phyloP scores from a whole-genome alignment of 257 asterid genomes.

The Penstemon barbatus region DNA sequence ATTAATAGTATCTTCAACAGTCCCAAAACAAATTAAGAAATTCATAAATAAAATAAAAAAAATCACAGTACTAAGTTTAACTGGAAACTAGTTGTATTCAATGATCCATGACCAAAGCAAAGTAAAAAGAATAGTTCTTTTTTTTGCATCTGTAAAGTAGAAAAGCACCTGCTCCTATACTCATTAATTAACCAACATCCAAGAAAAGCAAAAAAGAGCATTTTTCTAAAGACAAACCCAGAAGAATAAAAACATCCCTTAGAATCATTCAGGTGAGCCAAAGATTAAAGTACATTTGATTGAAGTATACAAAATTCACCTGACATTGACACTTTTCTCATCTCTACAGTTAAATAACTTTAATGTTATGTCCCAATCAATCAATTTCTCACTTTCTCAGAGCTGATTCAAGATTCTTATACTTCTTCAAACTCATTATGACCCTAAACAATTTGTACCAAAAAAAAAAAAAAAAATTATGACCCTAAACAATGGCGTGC shows the following conservation, averaged over 20 bases:
- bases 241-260: conserved; percentile 43
- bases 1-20: too few relatives aligned
- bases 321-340: conserved; percentile 38
- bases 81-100: conserved; percentile 10
- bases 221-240: conserved; percentile 12
- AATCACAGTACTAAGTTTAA: background rate
- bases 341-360: conserved; percentile 30
- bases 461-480: too few relatives aligned
- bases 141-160: conserved; percentile 28
- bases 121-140: conserved; percentile 20
- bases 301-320: conserved; percentile 20
- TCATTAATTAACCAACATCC: conserved; percentile 21
- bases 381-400: conserved; percentile 29
- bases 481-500: conserved; percentile 34
- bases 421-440: conserved; percentile 27
- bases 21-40: too few relatives aligned
- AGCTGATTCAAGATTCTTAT: conserved; percentile 28
- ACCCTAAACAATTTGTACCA: too few relatives aligned
- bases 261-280: conserved; percentile 38
- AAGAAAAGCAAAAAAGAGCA: conserved; percentile 33
- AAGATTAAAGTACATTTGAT: conserved; percentile 33
- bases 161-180: conserved; percentile 23
- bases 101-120: conserved; percentile 9
- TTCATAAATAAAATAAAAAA: too few relatives aligned
- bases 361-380: conserved; percentile 44